Conservation (phyloP, 495 filamentous ascomycete genomes). For the Penicillium subrubescens region DNA sequence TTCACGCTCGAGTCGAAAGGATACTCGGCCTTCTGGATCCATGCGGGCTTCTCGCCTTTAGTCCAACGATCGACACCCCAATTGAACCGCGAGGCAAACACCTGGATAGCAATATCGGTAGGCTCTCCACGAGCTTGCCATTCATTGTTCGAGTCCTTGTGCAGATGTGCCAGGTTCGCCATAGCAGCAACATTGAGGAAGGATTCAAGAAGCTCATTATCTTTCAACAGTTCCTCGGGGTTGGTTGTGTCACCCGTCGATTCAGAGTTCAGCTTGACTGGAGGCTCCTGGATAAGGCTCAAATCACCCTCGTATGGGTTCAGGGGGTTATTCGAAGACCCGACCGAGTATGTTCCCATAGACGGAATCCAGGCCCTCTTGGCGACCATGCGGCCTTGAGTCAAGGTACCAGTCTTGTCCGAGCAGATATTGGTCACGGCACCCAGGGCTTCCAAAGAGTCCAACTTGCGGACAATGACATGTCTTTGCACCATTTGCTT, state of each 20-base stretch:
- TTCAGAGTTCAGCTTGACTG: conserved; percentile 35
- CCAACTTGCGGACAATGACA: conserved; percentile 68
- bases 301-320: conserved; percentile 59
- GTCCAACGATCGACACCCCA: conserved; percentile 57
- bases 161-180: conserved; percentile 65
- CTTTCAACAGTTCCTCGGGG: conserved; percentile 40
- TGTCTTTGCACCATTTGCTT: conserved; percentile 71
- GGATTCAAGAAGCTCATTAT: conserved; percentile 46
- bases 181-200: conserved; percentile 65
- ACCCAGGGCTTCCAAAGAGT: conserved; percentile 68
- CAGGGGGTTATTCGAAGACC: conserved; percentile 55
- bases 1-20: conserved; percentile 72
- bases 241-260: conserved; percentile 25
- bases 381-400: conserved; percentile 77
- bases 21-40: conserved; percentile 61
- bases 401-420: conserved; percentile 72
- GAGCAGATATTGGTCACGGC: conserved; percentile 74
- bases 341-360: conserved; percentile 61
- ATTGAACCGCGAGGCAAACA: conserved; percentile 64
- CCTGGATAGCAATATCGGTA: conserved; percentile 71
- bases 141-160: conserved; percentile 44
- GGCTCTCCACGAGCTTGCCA: conserved; percentile 69
- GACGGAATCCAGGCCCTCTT: conserved; percentile 79
- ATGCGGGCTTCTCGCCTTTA: conserved; percentile 52
- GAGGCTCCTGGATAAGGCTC: conserved; percentile 38